A percentile compares a stretch with the other conserved stretches of the same genome.
phyloP scores from a whole-genome alignment of 2,329 filamentous ascomycete species.

The Fusarium citri region DNA sequence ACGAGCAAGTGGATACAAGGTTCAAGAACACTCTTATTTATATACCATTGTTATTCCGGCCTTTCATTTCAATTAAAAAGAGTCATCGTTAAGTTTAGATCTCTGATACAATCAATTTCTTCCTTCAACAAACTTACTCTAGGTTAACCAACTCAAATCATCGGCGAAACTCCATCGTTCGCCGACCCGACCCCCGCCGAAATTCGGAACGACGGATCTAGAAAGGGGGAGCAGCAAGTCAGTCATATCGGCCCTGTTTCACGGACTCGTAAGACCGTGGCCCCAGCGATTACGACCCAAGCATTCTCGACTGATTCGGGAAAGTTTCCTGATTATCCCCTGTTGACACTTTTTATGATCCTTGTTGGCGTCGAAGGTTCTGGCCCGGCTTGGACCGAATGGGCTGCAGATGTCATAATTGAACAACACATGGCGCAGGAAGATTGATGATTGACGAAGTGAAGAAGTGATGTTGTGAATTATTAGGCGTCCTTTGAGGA shows the following conservation, averaged over 20 bases:
- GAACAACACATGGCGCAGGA: not conserved
- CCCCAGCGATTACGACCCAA: conserved; percentile 16
- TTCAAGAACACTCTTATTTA: too few species aligned
- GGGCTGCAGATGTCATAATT: not conserved
- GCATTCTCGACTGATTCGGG: conserved; percentile 15
- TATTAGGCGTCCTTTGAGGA: not conserved
- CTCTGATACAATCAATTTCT: too few species aligned
- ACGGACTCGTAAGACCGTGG: conserved; percentile 25
- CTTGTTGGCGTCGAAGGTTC: conserved; percentile 16
- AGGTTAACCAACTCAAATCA: accelerated
- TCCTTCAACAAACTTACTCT: accelerated
- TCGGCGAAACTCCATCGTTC: not conserved
- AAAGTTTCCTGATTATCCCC: not conserved
- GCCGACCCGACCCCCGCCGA: conserved; percentile 24
- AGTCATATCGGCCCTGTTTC: conserved; percentile 30
- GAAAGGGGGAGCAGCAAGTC: conserved; percentile 17
- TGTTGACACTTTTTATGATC: not conserved
- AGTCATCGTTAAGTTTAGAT: too few species aligned
- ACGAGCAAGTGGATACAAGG: too few species aligned
- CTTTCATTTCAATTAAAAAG: too few species aligned
- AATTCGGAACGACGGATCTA: conserved; percentile 8
- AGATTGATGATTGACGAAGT: not conserved
- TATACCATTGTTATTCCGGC: too few species aligned
- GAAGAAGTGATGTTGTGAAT: not conserved
- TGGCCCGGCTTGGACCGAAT: not conserved